phyloP scores from a whole-genome alignment of 495 filamentous ascomycete genomes.

The Penicillium steckii region DNA sequence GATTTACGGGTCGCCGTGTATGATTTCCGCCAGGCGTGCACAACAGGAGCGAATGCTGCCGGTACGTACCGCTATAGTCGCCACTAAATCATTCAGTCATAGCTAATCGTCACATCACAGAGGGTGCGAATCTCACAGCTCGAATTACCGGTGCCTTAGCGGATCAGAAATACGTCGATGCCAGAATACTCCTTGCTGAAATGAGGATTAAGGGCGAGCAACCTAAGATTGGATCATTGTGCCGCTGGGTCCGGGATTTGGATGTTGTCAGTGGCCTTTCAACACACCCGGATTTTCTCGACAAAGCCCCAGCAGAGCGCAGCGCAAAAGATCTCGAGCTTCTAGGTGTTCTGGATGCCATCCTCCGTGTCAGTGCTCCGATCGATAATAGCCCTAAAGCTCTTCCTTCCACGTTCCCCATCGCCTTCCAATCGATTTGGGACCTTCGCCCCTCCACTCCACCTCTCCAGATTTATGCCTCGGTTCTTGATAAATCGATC shows the following conservation, averaged over 20 bases:
- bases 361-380: slow-evolving; percentile 37
- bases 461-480: slow-evolving; percentile 31
- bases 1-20: slow-evolving; percentile 39
- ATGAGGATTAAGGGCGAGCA: slow-evolving; percentile 37
- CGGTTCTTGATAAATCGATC: slow-evolving; percentile 38
- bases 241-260: slow-evolving; percentile 41
- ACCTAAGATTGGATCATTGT: slow-evolving; percentile 40
- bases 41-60: slow-evolving; percentile 36
- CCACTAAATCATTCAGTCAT: not conserved
- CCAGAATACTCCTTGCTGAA: slow-evolving; percentile 35
- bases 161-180: slow-evolving; percentile 36
- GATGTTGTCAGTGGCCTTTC: slow-evolving; percentile 42
- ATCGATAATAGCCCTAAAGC: slow-evolving; percentile 30
- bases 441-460: slow-evolving; percentile 34
- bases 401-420: slow-evolving; percentile 26
- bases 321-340: slow-evolving; percentile 29
- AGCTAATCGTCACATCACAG: slow-evolving; percentile 20
- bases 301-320: slow-evolving; percentile 17
- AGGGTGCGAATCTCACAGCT: slow-evolving; percentile 39
- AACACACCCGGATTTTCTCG: slow-evolving; percentile 25
- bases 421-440: slow-evolving; percentile 41
- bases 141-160: slow-evolving; percentile 37
- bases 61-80: slow-evolving; percentile 13
- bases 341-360: slow-evolving; percentile 35
- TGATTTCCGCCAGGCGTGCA: slow-evolving; percentile 39